A percentile compares a stretch with the other conserved stretches of the same genome.
These are phyloP conservation scores for Fusarium scirpi DNA, from an alignment of 2,329 filamentous ascomycete species.

Conservation along the genomic window DNA sequence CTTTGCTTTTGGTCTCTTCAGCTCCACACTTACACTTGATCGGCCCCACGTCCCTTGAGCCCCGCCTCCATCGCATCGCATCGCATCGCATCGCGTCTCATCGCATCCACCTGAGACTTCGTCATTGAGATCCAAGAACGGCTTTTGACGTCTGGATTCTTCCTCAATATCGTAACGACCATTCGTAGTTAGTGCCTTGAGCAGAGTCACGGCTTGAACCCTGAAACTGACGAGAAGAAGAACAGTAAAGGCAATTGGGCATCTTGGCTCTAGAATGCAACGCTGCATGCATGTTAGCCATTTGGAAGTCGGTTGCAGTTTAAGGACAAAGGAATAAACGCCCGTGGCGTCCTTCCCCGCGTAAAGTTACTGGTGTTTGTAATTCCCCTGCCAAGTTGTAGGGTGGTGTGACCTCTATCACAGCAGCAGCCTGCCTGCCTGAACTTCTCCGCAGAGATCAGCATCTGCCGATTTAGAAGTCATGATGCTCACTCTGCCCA, in stretches of 20 bases:
- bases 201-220: neutral
- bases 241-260: slow-evolving; percentile 1
- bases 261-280: neutral
- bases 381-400: slow-evolving; percentile 40
- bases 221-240: neutral
- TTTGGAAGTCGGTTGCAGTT: slow-evolving; percentile 9
- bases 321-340: slow-evolving; percentile 14
- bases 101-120: slow-evolving; percentile 30
- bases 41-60: slow-evolving; percentile 38
- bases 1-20: slow-evolving; percentile 9
- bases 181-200: neutral
- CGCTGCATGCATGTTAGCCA: slow-evolving; percentile 20
- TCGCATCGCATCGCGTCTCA: slow-evolving; percentile 6
- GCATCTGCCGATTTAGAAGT: slow-evolving; percentile 16
- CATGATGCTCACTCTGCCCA: slow-evolving; percentile 36
- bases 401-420: slow-evolving; percentile 38
- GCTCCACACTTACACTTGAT: slow-evolving; percentile 23
- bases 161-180: slow-evolving; percentile 2
- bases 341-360: slow-evolving; percentile 33
- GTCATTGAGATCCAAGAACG: slow-evolving; percentile 34
- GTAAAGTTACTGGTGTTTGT: slow-evolving; percentile 29
- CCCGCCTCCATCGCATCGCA: slow-evolving; percentile 25
- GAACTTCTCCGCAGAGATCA: slow-evolving; percentile 33
- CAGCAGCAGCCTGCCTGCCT: slow-evolving; percentile 12
- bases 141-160: slow-evolving; percentile 21